Evolutionary conservation across 2,329 filamentous ascomycete species (phyloP).

Genomic region (Akanthomyces lecanii): DNA sequence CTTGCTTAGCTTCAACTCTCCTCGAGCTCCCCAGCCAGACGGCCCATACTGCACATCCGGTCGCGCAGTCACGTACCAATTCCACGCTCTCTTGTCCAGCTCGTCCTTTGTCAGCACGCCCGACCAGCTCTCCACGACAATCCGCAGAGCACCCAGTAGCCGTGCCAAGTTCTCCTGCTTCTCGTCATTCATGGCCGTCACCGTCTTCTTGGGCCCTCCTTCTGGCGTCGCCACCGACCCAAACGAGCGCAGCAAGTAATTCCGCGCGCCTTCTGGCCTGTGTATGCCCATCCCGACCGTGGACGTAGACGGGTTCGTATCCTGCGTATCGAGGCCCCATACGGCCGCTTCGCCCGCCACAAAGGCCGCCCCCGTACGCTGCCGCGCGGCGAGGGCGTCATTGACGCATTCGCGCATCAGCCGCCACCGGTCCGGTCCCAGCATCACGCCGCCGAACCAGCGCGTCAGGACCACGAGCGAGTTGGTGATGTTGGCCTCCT

Average conservation of each 20-base stretch:
- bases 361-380: conserved; percentile 34
- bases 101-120: conserved; percentile 58
- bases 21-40: conserved; percentile 81
- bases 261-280: conserved; percentile 63
- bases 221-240: conserved; percentile 37
- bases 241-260: conserved; percentile 58
- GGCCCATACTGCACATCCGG: conserved; percentile 71
- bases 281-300: conserved; percentile 64
- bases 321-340: conserved; percentile 57
- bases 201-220: conserved; percentile 44
- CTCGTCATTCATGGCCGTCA: conserved; percentile 50
- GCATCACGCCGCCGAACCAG: conserved; percentile 60
- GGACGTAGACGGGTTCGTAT: conserved; percentile 38
- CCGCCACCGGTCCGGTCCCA: conserved; percentile 59
- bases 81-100: conserved; percentile 72
- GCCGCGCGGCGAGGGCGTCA: conserved; percentile 49
- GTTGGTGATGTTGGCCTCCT: conserved; percentile 46
- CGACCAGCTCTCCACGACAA: conserved; percentile 72
- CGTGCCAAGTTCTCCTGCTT: conserved; percentile 66
- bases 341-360: conserved; percentile 49
- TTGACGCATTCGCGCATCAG: conserved; percentile 56
- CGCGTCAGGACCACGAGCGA: conserved; percentile 56
- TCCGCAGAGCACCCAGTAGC: conserved; percentile 65
- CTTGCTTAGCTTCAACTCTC: conserved; percentile 58
- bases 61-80: conserved; percentile 73